These are phyloP conservation scores for Fraxinus sp. DNA, from an alignment of 305 asterid genomes.

Conservation along the genomic window DNA sequence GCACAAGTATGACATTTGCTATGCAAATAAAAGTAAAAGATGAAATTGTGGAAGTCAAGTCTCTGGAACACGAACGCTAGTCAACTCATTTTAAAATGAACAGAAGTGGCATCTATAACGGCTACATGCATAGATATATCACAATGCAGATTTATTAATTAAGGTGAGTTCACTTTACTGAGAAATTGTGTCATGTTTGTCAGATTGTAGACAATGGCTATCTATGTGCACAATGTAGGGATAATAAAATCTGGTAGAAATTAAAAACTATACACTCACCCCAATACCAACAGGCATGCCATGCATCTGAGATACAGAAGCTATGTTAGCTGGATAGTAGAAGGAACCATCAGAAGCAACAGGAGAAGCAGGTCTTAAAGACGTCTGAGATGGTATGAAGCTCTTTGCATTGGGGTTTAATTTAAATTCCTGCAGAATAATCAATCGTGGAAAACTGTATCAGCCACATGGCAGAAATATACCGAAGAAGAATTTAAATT, in stretches of 20 bases:
- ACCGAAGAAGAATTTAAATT: neutral
- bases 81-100: neutral
- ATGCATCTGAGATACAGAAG: slow-evolving; percentile 68
- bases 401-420: slow-evolving; percentile 87
- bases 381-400: slow-evolving; percentile 67
- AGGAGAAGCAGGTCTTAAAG: slow-evolving; percentile 76
- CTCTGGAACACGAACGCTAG: neutral
- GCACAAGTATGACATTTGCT: neutral
- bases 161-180: neutral
- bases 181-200: slow-evolving; percentile 16
- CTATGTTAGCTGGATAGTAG: slow-evolving; percentile 74
- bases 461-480: slow-evolving; percentile 4
- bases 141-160: neutral
- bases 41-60: neutral
- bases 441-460: slow-evolving; percentile 16
- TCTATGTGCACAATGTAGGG: slow-evolving; percentile 6
- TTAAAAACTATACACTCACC: slow-evolving; percentile 49
- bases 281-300: slow-evolving; percentile 84
- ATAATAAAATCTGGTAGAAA: slow-evolving; percentile 19
- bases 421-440: slow-evolving; percentile 79
- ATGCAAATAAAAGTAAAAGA: neutral
- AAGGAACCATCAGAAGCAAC: slow-evolving; percentile 69
- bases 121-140: neutral
- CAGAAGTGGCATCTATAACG: neutral
- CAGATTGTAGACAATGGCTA: neutral